Base-by-base conservation (phyloP, 73 alveolate species). In the Stentor roeselii region DNA sequence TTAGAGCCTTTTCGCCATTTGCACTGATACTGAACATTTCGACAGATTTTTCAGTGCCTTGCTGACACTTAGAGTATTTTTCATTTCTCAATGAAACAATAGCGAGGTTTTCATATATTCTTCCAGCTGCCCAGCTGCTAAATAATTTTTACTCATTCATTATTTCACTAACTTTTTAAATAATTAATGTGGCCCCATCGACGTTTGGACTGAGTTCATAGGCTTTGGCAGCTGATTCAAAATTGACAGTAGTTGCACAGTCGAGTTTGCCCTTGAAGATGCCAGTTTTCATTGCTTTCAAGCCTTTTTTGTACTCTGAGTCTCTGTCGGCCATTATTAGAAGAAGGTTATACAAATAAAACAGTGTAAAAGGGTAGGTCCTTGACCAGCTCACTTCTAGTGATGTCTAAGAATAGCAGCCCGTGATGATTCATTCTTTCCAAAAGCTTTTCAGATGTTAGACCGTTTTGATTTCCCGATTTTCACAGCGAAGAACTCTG, bases 91-190 rank as follows among this genome's bases (percentile, higher is more conserved):
- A 27, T 27, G 15, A 21, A 15, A 67, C 21, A 34, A 67, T 67
- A 21, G 80, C n/a, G 80, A 67, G 37, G 14, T 27, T 67, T 67
- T 67, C 80, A 2, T 67, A 67, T n/a, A 30, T 32, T 67, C 80
- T 67, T 67, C 50, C 80, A 30, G 80, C 80, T 67, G 80, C 80
- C 80, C 80, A 67, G 27, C 21, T 67, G 80, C 80, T 67, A 34
- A 30, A 21, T 67, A 34, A 1, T 21, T 21, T 27, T 67, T 67
- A 67, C 80, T 67, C 80, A 2, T 67, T 67, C 80, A 67, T 67
- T 67, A 27, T n/a, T 32, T 67, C 80, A 32, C 34, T 67, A 0
- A 32, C 80, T 67, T 67, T 21, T 14, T 36, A 36, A 2, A 67
- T 27, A 11, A 40, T 40, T 30, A 27, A 27, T 21, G 34, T 32